phyloP scores from a whole-genome alignment of 129 eudicot genomes.

The Flaveria brownii region DNA sequence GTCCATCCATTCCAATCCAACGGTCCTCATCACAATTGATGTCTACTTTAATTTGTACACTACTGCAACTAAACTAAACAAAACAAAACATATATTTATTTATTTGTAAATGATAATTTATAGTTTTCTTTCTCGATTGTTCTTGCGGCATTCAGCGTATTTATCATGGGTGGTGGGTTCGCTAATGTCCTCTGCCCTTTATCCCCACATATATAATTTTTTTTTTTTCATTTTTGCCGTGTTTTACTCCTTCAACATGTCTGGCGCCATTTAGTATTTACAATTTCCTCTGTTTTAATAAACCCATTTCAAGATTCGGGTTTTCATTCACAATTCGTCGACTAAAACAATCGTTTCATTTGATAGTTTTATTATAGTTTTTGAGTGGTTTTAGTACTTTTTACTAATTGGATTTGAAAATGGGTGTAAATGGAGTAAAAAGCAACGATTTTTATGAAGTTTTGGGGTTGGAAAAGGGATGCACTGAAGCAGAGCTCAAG shows the following conservation, averaged over 20 bases:
- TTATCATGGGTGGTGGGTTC: constrained; percentile 26
- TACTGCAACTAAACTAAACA: background rate
- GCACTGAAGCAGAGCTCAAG: constrained; percentile 63
- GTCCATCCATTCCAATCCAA: constrained; percentile 23
- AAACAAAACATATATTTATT: background rate
- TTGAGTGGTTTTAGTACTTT: background rate
- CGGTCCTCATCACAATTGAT: background rate
- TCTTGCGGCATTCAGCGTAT: constrained; percentile 28
- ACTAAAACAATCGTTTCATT: background rate
- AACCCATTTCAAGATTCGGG: background rate
- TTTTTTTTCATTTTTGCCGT: background rate
- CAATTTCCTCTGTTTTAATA: background rate
- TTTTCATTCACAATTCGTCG: constrained; percentile 16
- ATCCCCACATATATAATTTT: constrained; percentile 6
- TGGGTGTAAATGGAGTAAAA: constrained; percentile 50
- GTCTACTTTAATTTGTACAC: background rate
- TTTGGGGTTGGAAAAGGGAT: constrained; percentile 75
- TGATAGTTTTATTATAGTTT: too few relatives aligned
- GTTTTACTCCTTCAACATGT: background rate
- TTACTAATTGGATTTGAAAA: constrained; percentile 19
- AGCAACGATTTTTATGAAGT: constrained; percentile 61
- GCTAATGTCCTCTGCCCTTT: background rate
- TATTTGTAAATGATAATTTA: too few relatives aligned
- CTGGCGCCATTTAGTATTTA: background rate
- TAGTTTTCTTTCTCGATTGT: constrained; percentile 27